Evolutionary conservation across 352 stramenopile species (phyloP), one percentile per base, ranked within the genome.

Genomic region (Globisporangium nunn): DNA sequence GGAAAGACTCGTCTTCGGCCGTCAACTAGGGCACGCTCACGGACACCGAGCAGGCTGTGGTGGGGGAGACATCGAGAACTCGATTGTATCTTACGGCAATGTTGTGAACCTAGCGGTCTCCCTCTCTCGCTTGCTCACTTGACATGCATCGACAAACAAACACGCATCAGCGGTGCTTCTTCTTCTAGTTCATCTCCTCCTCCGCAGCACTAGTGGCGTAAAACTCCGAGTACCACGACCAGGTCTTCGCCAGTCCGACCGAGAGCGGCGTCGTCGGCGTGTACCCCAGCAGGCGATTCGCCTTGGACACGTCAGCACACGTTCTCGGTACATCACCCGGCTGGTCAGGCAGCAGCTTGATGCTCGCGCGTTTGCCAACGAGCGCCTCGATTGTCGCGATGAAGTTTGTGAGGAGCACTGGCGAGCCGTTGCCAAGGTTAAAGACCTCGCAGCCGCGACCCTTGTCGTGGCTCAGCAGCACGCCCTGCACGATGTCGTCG

Each of bases 401-500:
- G 60, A 99, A 99, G 28, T 98, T 78, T 4, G 77, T 93, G 6
- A 99, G 72, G 41, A 93, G 78, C 18, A 92, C 95, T 3, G 95
- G 95, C 23, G 68, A 78, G 18, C 96, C 96, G 56, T 98, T 96
- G 30, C 97, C 97, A 1, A 99, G 68, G 69, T 99, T 99, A 67
- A 98, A 98, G 17, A 99, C 84, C 73, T 98, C 76, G 68, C 96
- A 98, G 18, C 92, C 85, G 5, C 52, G 52, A 5, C 63, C 78
- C 41, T 70, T 82, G 65, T 93, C 81, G 31, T 85, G 70, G 58
- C 75, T 86, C 60, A 91, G 63, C 50, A 93, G 12, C 30, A 99
- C 85, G 30, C 97, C 96, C 66, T 98, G 91, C 12, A 99, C 96
- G 64, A 99, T 99, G 69, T 99, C 96, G 52, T 88, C 87, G 54